Base-by-base conservation (phyloP, 306 rosid species). In the Cucumis melo region DNA sequence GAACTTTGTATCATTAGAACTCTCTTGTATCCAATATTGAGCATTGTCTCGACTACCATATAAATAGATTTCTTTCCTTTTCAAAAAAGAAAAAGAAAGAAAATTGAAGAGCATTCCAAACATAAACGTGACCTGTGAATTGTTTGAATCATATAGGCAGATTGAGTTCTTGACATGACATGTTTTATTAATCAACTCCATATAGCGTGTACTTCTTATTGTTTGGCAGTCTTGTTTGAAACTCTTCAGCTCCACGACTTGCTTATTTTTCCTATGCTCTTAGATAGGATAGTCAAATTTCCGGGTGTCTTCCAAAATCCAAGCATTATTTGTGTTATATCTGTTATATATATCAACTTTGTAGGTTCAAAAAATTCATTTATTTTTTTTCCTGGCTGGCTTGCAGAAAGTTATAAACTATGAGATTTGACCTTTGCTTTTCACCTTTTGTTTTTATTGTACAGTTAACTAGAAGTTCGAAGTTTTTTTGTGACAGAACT, bases 401-500 rank as follows among this genome's bases (percentile, higher is more conserved):
- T 14, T 54, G 63, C 11, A 10, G 55, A 5, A 12, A 42, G 21
- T 6, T 48, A 3, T n/a, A 21, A 41, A 5, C 55, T 46, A 7
- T 39, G 2, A 70, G 11, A 1, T 48, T 48, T 48, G 58, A 13
- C 20, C 21, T 57, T 55, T 56, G 12, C 7, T 63, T 19, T 41
- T 27, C n/a, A 8, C 58, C 41, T 42, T 76, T 42, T 24, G 29
- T 38, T 29, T 20, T 32, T 36, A 74, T 34, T 10, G 42, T 34
- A 53, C 34, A 13, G 65, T 74, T 74, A 6, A 55, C 78, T 17
- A 34, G 34, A 50, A 32, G 65, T 21, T 71, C 5, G 64, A 12
- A 19, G 63, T 21, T 44, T 57, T 24, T 63, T 67, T 73, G 75
- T 80, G 60, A 79, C 89, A 89, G 98, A 86, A 91, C 93, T 17